phyloP scores from a whole-genome alignment of 768 basidiomycete genomes.

The Nidularia pulvinata region DNA sequence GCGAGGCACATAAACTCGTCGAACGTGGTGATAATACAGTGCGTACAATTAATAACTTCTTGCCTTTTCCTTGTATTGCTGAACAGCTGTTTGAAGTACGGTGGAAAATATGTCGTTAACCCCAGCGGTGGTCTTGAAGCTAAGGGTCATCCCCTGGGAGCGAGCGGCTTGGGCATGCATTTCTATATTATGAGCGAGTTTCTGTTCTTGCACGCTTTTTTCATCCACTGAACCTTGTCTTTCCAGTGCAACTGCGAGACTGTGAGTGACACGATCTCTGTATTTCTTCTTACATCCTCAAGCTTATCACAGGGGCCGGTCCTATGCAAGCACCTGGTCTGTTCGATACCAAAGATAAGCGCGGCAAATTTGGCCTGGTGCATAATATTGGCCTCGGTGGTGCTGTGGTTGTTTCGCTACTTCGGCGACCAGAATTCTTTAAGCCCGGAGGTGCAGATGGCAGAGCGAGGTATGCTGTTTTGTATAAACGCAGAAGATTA shows the following conservation, averaged over 20 bases:
- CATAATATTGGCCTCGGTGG: conserved; percentile 87
- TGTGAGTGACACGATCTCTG: conserved; percentile 37
- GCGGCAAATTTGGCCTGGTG: conserved; percentile 78
- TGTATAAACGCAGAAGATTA: background rate
- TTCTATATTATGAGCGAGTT: conserved; percentile 78
- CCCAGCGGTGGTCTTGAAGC: conserved; percentile 86
- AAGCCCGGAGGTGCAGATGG: conserved; percentile 68
- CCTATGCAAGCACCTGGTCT: conserved; percentile 81
- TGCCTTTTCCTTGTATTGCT: background rate
- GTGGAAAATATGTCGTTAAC: conserved; percentile 84
- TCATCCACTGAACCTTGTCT: conserved; percentile 3
- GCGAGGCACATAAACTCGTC: conserved; percentile 74
- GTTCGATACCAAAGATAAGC: conserved; percentile 58
- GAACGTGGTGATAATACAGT: conserved; percentile 82
- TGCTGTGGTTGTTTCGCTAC: conserved; percentile 74
- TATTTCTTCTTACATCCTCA: background rate
- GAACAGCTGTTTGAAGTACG: conserved; percentile 46
- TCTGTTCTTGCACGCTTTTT: background rate
- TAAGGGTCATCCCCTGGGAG: conserved; percentile 87
- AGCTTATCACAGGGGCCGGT: conserved; percentile 60
- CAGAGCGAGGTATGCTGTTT: conserved; percentile 46
- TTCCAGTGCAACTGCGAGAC: conserved; percentile 69
- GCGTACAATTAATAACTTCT: conserved; percentile 13
- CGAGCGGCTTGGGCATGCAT: conserved; percentile 85
- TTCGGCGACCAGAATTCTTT: conserved; percentile 80